Percentiles rank a stretch among this genome's conserved stretches.
Evolutionary conservation across 1,284 basidiomycete species (phyloP).

Genomic region (Ganoderma leucocontextum): DNA sequence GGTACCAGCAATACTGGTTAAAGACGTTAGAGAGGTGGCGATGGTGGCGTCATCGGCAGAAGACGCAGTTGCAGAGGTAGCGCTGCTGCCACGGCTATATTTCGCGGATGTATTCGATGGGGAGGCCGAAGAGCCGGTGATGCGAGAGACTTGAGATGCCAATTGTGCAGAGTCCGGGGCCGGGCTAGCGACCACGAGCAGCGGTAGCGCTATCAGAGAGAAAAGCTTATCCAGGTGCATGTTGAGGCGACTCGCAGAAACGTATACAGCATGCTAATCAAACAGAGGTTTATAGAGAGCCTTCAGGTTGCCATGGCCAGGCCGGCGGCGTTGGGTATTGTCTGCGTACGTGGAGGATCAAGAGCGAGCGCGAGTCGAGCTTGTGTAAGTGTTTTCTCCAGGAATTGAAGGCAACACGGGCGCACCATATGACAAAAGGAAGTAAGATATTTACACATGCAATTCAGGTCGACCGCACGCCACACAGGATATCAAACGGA

Average conservation of each 20-base stretch:
- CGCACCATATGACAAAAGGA: not conserved
- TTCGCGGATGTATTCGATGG: not conserved
- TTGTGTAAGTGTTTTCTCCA: not conserved
- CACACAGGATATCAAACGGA: not conserved
- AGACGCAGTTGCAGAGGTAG: not conserved
- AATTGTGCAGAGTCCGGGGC: not conserved
- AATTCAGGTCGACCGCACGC: not conserved
- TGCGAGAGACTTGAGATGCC: not conserved
- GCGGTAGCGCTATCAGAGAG: not conserved
- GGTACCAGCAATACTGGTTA: no score
- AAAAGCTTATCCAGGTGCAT: not conserved
- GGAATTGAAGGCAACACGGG: not conserved
- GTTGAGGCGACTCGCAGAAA: not conserved
- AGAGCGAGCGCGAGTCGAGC: not conserved
- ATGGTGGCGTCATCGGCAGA: not conserved
- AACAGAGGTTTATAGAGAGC: not conserved
- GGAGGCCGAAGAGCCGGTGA: not conserved
- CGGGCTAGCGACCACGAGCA: not conserved
- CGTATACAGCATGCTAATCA: not conserved
- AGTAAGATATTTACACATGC: not conserved
- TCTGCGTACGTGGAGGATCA: not conserved
- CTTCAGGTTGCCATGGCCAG: not conserved
- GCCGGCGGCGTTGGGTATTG: not conserved
- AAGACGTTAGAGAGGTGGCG: not conserved
- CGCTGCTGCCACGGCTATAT: not conserved